Evolutionary conservation across 495 filamentous ascomycete species (phyloP).

Genomic region (Penicillium salamii): DNA sequence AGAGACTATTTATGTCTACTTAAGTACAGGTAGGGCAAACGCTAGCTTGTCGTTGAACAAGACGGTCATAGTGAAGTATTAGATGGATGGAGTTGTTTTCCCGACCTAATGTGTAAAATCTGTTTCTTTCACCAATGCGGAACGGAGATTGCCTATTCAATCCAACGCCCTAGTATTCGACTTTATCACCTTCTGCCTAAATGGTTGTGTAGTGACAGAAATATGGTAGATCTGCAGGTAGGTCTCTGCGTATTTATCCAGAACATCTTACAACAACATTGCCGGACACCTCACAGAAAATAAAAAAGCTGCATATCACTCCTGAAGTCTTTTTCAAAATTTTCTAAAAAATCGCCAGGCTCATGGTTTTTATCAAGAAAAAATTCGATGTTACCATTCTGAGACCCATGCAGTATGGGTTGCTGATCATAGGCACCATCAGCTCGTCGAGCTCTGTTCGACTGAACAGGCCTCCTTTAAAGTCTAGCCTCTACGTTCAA

Average conservation of each 20-base stretch:
- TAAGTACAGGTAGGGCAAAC: too few relatives aligned
- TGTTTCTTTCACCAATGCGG: background rate
- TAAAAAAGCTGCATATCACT: too few relatives aligned
- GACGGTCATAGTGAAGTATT: background rate
- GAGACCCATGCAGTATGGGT: too few relatives aligned
- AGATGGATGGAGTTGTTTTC: slow-evolving; percentile 1
- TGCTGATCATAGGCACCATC: background rate
- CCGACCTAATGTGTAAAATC: slow-evolving; percentile 3
- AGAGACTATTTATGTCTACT: background rate
- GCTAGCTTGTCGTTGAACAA: background rate
- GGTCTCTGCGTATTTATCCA: too few relatives aligned
- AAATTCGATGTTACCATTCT: too few relatives aligned
- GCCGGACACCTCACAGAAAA: too few relatives aligned
- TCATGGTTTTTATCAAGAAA: too few relatives aligned
- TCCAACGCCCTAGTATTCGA: background rate
- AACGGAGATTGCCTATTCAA: background rate
- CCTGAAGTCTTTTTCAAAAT: too few relatives aligned
- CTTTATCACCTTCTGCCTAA: slow-evolving; percentile 1
- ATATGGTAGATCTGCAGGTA: too few relatives aligned
- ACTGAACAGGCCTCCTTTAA: background rate
- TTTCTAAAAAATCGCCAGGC: too few relatives aligned
- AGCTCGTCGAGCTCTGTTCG: background rate
- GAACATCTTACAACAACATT: too few relatives aligned
- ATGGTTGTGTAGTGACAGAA: background rate
- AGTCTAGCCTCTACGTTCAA: background rate